Base-by-base conservation (phyloP, 2,329 filamentous ascomycete species). In the Cercospora brassicicola region DNA sequence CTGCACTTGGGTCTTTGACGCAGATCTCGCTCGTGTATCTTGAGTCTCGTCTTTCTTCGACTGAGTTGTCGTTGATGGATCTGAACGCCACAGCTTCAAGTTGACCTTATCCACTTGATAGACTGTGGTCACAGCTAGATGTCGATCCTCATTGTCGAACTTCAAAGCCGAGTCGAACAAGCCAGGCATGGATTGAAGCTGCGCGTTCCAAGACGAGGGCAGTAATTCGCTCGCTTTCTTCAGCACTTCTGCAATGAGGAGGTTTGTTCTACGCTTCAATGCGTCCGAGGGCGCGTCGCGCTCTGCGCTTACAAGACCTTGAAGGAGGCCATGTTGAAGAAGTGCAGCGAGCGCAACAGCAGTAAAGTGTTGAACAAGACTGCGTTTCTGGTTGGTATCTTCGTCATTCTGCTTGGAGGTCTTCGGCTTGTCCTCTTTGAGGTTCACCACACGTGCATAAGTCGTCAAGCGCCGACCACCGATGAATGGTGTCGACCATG, bases 41-140 rank as follows among this genome's bases (percentile, higher is more conserved):
- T 73, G 70, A 80, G 79, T 69, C 33, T 75, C 75, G 20, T 68
- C 65, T 1, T 59, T 65, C 42, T 71, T 69, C 13, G 67, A 63
- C n/a, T 71, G 67, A 8, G 64, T 69, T 26, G 53, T 69, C 1
- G 68, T 67, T n/a, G 72, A 71, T 3, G 66, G 67, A 20, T 70
- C 87, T 59, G 92, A 96, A 66, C 93, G 87, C 77, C 96, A 96
- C 13, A 99, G 82, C 0, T 94, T 98, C 70, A 93, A 89, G 78
- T 94, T 99, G 72, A 99, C 93, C 77, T 94, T 97, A 81, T 97
- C 97, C 64, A 99, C 96, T 78, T 98, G 95, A 76, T 98, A 99
- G 11, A 99, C 92, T 18, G 96, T 96, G 7, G 93, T 90, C 7
- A 93, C 94, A 6, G 94, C 93, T 66, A 91, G 85, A 73, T 94